phyloP scores from a whole-genome alignment of 2,329 filamentous ascomycete species.

The Stachybotrys elegans region DNA sequence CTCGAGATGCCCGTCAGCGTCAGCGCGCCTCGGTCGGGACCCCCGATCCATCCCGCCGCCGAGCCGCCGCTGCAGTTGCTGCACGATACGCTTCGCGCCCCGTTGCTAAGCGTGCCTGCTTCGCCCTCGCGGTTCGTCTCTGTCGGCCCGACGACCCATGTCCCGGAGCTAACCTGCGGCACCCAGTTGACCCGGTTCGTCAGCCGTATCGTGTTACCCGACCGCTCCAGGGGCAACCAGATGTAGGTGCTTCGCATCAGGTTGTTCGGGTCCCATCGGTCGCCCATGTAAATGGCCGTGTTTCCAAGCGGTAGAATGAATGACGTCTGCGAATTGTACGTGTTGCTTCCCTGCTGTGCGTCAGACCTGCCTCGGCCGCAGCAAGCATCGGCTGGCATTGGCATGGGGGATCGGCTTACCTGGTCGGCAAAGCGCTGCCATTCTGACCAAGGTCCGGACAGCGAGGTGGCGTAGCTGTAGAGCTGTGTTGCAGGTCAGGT shows the following conservation, averaged over 20 bases:
- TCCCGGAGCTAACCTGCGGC: slow-evolving; percentile 36
- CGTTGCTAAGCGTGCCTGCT: slow-evolving; percentile 34
- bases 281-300: slow-evolving; percentile 57
- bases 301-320: slow-evolving; percentile 45
- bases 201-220: slow-evolving; percentile 45
- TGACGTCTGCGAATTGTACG: slow-evolving; percentile 56
- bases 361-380: too few relatives aligned
- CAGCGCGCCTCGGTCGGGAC: slow-evolving; percentile 37
- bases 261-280: slow-evolving; percentile 59
- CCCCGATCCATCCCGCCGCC: slow-evolving; percentile 52
- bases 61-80: slow-evolving; percentile 42
- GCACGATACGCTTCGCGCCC: slow-evolving; percentile 42
- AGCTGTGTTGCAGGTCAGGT: slow-evolving; percentile 15
- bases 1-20: slow-evolving; percentile 42
- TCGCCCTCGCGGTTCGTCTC: slow-evolving; percentile 51
- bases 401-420: too few relatives aligned
- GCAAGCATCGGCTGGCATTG: too few relatives aligned
- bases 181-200: slow-evolving; percentile 52
- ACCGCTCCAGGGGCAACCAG: slow-evolving; percentile 56
- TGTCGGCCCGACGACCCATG: slow-evolving; percentile 35
- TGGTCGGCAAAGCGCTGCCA: slow-evolving; percentile 55
- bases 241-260: slow-evolving; percentile 58
- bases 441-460: slow-evolving; percentile 55
- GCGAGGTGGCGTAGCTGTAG: slow-evolving; percentile 52
- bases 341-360: slow-evolving; percentile 48